Evolutionary conservation across 2,329 filamentous ascomycete genomes (phyloP).

Genomic region (Beauveria scarabaeidicola): DNA sequence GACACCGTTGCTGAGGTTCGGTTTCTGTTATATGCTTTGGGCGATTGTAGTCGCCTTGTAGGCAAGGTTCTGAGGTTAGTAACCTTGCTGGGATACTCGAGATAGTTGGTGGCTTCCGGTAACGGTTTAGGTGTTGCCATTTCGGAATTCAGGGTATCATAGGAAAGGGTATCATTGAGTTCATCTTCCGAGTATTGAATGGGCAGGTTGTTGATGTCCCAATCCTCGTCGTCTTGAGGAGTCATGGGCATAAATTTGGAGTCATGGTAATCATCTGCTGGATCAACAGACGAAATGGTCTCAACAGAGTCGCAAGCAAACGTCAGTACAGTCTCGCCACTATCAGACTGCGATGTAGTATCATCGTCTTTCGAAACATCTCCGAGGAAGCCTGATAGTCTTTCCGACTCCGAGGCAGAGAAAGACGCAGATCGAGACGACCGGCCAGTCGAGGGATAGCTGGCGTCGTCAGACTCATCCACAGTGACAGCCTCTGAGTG

Average conservation of each 20-base stretch:
- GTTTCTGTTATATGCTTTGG: constrained; percentile 24
- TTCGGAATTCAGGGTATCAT: constrained; percentile 32
- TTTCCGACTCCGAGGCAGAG: constrained; percentile 39
- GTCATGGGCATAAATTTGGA: constrained; percentile 13
- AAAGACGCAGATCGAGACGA: constrained; percentile 43
- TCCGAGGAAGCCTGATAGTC: constrained; percentile 24
- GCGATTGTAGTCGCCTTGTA: constrained; percentile 27
- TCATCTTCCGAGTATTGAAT: constrained; percentile 32
- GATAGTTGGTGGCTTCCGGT: constrained; percentile 25
- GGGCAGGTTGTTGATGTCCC: constrained; percentile 29
- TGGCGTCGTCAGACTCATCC: constrained; percentile 27
- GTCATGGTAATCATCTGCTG: constrained; percentile 19
- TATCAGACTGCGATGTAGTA: constrained; percentile 38
- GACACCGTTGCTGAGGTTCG: constrained; percentile 19
- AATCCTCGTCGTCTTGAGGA: constrained; percentile 21
- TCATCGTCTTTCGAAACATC: constrained; percentile 26
- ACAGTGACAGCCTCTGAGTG: constrained; percentile 43
- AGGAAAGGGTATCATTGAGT: constrained; percentile 23
- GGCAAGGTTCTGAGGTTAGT: constrained; percentile 20
- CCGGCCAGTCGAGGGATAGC: constrained; percentile 24
- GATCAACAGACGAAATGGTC: constrained; percentile 26
- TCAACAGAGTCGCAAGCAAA: constrained; percentile 40
- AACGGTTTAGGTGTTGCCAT: constrained; percentile 36
- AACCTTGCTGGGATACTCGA: constrained; percentile 29
- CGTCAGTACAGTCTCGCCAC: constrained; percentile 33